Percentiles rank a stretch among this genome's conserved stretches.
These are phyloP conservation scores for Bidens hawaiensis DNA, from an alignment of 140 eudicot species.

Conservation along the genomic window DNA sequence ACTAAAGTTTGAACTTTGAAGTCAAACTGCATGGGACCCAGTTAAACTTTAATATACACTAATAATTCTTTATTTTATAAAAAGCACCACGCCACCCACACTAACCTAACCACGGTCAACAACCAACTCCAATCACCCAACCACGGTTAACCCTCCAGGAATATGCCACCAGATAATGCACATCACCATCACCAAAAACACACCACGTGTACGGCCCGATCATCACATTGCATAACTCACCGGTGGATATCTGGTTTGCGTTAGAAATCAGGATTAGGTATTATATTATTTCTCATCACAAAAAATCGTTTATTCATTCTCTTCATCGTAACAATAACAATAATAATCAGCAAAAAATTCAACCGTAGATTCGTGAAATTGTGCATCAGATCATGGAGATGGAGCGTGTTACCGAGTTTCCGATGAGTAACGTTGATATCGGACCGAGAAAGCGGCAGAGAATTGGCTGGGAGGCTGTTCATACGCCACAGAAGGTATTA, in stretches of 20 bases:
- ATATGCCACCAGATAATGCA: not conserved
- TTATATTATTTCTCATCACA: constrained; percentile 17
- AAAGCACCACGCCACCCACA: not conserved
- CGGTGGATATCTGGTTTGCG: constrained; percentile 33
- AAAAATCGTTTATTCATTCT: not conserved
- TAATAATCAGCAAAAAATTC: not conserved
- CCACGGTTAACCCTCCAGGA: not conserved
- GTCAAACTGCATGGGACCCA: no score
- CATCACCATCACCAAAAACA: constrained; percentile 6
- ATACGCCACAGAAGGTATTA: constrained; percentile 54
- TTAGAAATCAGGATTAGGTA: constrained; percentile 21
- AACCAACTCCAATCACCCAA: constrained; percentile 5
- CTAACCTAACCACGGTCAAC: constrained; percentile 7
- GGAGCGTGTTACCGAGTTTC: constrained; percentile 80
- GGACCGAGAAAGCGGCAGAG: constrained; percentile 73
- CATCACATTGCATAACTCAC: constrained; percentile 8
- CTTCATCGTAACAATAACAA: not conserved
- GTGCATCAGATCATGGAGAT: constrained; percentile 58
- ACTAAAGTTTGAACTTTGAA: no score
- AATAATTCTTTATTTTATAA: no score
- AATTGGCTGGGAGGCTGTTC: constrained; percentile 82
- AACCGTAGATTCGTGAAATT: not conserved
- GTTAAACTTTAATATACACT: no score
- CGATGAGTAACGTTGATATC: constrained; percentile 53
- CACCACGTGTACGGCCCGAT: constrained; percentile 54